Evolutionary conservation across 192 early-diverging fungal genomes (phyloP), one percentile per base, ranked within the genome.

Genomic region (Martensiomyces pterosporus): DNA sequence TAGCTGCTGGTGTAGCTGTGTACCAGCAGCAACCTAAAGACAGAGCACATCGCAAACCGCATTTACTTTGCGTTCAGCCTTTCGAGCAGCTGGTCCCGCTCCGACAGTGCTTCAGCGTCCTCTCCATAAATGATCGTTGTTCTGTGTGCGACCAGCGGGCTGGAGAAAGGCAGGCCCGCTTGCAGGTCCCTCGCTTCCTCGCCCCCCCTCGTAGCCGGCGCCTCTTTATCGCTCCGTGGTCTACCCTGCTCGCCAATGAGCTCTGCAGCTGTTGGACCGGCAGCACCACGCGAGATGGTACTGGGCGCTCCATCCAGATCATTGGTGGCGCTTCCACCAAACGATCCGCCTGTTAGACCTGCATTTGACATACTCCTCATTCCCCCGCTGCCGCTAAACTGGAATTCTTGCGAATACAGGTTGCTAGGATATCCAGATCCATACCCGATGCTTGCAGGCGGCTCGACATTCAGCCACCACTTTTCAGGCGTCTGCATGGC

Each of bases 91-190:
- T 21, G 49, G 24, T 75, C 71, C 10, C 60, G 64, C 43, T 67
- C 71, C 9, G 64, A 63, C 4, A 62, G 32, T 18, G 60, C 56
- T 27, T 59, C 52, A 2, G 51, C 48, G 41, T 75, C 71, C 36
- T 75, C 69, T 21, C 57, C 51, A 39, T 75, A 75, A 2, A 75
- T 47, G 23, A 75, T 63, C 16, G 38, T 67, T 17, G 60, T 64
- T 32, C 40, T 41, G 38, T 58, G 49, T 1, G 39, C 58, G 1
- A 9, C 23, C 26, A 51, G 32, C 9, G 58, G 57, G 19, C 55
- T 58, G 5, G 47, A 27, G 5, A 24, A 38, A 6, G 4, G 43
- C 16, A 7, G 15, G 9, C 12, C n/a, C 24, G 19, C 15, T 40
- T 22, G 39, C 24, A 14, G 22, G 18, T 8, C 19, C 5, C 41